Evolutionary conservation across 805 yeast species (phyloP).

Genomic region (Grigorovia jiainica): DNA sequence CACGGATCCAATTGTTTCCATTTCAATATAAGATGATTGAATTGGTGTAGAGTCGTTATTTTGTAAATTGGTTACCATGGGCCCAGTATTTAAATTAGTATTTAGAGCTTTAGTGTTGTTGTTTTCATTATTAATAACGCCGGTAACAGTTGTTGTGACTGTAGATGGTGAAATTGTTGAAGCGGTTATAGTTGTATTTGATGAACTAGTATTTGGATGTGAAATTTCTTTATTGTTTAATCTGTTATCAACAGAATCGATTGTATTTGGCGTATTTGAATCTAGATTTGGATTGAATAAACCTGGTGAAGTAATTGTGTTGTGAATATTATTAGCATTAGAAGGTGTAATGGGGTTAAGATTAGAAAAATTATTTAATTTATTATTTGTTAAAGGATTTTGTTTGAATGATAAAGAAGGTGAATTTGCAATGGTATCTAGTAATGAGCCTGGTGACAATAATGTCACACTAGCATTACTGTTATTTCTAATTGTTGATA

Average conservation of each 20-base stretch:
- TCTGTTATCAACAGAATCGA: no score
- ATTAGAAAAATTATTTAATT: neutral
- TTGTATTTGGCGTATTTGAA: no score
- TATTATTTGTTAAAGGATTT: neutral
- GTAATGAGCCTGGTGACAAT: neutral
- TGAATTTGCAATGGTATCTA: neutral
- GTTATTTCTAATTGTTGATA: no score
- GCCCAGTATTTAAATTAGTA: conserved; percentile 3
- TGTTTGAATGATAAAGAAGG: neutral
- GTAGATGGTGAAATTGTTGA: neutral
- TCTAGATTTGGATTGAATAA: no score
- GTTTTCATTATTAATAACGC: neutral
- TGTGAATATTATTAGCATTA: neutral
- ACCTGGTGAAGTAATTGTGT: no score
- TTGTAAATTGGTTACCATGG: conserved; percentile 8
- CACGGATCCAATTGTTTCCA: conserved; percentile 21
- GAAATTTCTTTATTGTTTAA: no score
- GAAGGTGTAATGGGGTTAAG: no score
- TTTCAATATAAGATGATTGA: conserved; percentile 23
- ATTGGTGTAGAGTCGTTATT: conserved; percentile 21
- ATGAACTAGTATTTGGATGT: neutral
- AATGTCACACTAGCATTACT: neutral
- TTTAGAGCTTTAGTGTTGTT: neutral
- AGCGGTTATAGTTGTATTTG: neutral
- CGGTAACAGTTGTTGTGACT: neutral